These are phyloP conservation scores for Plectranthus barbatus DNA, from an alignment of 257 asterid species.

Conservation along the genomic window DNA sequence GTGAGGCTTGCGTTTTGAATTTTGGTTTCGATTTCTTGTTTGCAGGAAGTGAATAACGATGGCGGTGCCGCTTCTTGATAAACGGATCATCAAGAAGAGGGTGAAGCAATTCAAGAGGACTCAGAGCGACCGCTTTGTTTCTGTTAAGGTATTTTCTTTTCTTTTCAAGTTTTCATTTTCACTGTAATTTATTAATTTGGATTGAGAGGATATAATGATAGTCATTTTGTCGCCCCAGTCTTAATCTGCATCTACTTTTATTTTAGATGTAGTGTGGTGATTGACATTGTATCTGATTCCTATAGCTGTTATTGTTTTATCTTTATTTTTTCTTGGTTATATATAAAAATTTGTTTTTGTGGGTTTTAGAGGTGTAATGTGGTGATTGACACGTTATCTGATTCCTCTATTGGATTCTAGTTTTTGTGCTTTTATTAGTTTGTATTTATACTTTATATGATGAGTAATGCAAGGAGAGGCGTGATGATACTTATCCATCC, in stretches of 20 bases:
- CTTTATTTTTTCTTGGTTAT: too few species aligned
- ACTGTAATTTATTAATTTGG: not conserved
- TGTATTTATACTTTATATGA: too few species aligned
- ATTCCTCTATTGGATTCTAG: conserved; percentile 1
- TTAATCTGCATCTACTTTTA: conserved; percentile 23
- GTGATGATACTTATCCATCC: too few species aligned
- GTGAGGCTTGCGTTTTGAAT: too few species aligned
- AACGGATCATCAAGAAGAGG: conserved; percentile 33
- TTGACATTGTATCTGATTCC: not conserved
- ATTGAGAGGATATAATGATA: conserved; percentile 6
- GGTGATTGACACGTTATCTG: conserved; percentile 38
- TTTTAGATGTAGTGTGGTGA: conserved; percentile 36
- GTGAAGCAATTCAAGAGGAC: conserved; percentile 48
- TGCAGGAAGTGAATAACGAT: conserved; percentile 19
- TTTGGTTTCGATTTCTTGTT: not conserved
- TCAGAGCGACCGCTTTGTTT: conserved; percentile 37
- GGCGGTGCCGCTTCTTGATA: conserved; percentile 49
- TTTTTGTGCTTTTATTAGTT: too few species aligned
- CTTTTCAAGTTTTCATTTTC: not conserved
- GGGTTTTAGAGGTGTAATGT: too few species aligned
- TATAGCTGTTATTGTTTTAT: too few species aligned
- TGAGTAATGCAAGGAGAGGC: conserved; percentile 19
- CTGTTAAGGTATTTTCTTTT: conserved; percentile 32
- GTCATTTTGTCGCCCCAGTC: conserved; percentile 40
- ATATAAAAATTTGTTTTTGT: too few species aligned